Evolutionary conservation across 352 stramenopile genomes (phyloP).

Genomic region (Phytophthora agathidicida): DNA sequence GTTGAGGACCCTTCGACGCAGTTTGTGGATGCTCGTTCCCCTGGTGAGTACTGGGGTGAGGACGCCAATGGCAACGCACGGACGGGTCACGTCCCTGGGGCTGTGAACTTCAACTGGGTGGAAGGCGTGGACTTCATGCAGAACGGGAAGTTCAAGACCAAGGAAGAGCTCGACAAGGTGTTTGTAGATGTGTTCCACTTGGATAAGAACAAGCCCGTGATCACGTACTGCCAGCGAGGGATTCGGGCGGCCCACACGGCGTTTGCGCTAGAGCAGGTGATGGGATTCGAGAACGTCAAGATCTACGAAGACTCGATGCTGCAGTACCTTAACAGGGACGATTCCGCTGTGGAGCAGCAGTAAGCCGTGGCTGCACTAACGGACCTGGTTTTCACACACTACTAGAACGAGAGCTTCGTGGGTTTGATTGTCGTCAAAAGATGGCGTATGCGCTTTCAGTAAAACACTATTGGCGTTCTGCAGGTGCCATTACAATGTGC

Average conservation of each 20-base stretch:
- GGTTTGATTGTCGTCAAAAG: no score
- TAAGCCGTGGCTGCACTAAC: slow-evolving; percentile 8
- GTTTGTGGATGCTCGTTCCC: slow-evolving; percentile 42
- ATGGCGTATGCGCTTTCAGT: no score
- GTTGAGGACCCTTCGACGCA: slow-evolving; percentile 33
- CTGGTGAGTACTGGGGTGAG: slow-evolving; percentile 36
- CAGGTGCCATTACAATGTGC: no score
- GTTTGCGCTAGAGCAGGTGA: slow-evolving; percentile 73
- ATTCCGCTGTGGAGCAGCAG: slow-evolving; percentile 57
- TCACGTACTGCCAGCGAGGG: slow-evolving; percentile 79
- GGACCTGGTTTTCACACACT: no score
- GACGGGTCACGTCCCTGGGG: slow-evolving; percentile 64
- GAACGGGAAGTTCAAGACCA: slow-evolving; percentile 68
- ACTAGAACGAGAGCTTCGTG: no score
- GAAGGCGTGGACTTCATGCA: slow-evolving; percentile 51
- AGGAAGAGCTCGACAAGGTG: slow-evolving; percentile 54
- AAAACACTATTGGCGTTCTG: no score
- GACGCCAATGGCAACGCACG: slow-evolving; percentile 39
- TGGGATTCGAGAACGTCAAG: slow-evolving; percentile 37
- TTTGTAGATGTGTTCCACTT: slow-evolving; percentile 47
- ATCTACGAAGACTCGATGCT: slow-evolving; percentile 82
- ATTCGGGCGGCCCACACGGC: slow-evolving; percentile 73
- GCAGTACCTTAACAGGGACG: slow-evolving; percentile 77
- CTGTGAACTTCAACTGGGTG: slow-evolving; percentile 79
- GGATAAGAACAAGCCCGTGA: slow-evolving; percentile 53